phyloP scores from a whole-genome alignment of 371 early-diverging fungal genomes.

The Chytridiales sp. region DNA sequence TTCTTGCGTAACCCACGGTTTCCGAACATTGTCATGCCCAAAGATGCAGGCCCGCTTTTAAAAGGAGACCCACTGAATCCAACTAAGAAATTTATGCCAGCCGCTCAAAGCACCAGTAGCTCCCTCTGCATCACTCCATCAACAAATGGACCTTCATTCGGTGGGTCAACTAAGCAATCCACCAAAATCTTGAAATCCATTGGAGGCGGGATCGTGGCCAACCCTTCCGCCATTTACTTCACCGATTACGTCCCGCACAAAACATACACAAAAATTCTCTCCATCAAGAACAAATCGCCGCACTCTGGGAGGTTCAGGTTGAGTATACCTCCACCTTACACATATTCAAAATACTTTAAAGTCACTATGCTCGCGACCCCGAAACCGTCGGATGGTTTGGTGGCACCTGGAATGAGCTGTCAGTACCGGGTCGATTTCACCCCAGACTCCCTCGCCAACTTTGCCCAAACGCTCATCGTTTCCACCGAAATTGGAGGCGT shows the following conservation, averaged over 20 bases:
- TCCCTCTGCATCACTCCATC: not conserved
- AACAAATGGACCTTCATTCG: not conserved
- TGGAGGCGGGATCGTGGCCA: constrained; percentile 34
- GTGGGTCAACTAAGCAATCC: not conserved
- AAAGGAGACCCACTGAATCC: not conserved
- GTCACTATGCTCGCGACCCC: constrained; percentile 38
- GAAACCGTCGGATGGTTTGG: constrained; percentile 47
- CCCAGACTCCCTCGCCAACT: constrained; percentile 43
- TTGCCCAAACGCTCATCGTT: constrained; percentile 32
- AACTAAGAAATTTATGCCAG: not conserved
- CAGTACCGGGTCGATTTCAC: constrained; percentile 38
- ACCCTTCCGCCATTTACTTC: constrained; percentile 39
- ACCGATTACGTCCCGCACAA: constrained; percentile 42
- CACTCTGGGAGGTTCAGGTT: constrained; percentile 41
- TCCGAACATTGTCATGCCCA: constrained; percentile 13
- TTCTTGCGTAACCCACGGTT: constrained; percentile 40
- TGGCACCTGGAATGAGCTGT: constrained; percentile 52
- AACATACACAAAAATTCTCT: constrained; percentile 37
- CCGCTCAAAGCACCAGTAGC: constrained; percentile 6
- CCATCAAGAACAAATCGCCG: constrained; percentile 42
- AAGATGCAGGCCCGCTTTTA: constrained; percentile 6
- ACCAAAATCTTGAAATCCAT: not conserved
- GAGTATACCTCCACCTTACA: constrained; percentile 33
- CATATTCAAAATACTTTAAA: constrained; percentile 34
- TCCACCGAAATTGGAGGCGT: constrained; percentile 29